Evolutionary conservation across 1,284 basidiomycete genomes (phyloP).

Genomic region (Omphalotus olearius): DNA sequence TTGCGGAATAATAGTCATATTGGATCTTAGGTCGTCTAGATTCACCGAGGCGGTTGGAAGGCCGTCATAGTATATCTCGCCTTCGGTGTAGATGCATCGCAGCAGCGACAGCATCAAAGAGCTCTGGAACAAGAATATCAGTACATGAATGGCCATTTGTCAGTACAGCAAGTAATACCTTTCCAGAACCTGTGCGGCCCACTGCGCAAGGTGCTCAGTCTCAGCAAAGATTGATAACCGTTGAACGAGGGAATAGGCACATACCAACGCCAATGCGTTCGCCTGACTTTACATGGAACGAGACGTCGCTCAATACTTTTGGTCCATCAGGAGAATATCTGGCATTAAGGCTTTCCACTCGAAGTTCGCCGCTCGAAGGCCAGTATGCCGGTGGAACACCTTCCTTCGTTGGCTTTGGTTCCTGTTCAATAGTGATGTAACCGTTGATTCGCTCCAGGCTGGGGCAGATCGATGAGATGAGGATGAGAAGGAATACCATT

Average conservation of each 20-base stretch:
- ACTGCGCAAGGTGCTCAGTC: slow-evolving; percentile 23
- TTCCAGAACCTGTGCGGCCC: slow-evolving; percentile 63
- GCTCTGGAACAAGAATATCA: slow-evolving; percentile 19
- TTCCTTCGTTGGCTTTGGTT: slow-evolving; percentile 35
- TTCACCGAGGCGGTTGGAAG: slow-evolving; percentile 36
- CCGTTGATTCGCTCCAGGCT: slow-evolving; percentile 59
- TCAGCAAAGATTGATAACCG: not conserved
- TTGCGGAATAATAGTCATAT: slow-evolving; percentile 42
- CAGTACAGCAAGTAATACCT: slow-evolving; percentile 25
- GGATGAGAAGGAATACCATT: not conserved
- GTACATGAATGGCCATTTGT: not conserved
- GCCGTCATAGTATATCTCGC: slow-evolving; percentile 39
- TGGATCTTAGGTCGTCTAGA: slow-evolving; percentile 44
- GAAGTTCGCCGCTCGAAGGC: slow-evolving; percentile 58
- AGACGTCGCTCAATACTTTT: slow-evolving; percentile 41
- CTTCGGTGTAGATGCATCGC: slow-evolving; percentile 38
- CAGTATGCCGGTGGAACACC: slow-evolving; percentile 61
- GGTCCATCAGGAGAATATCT: slow-evolving; percentile 39
- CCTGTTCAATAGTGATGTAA: slow-evolving; percentile 55
- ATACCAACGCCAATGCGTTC: slow-evolving; percentile 44
- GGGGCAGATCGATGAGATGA: not conserved
- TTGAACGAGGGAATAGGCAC: slow-evolving; percentile 4
- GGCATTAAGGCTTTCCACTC: slow-evolving; percentile 47
- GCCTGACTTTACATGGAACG: slow-evolving; percentile 41
- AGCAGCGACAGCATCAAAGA: slow-evolving; percentile 34